These are phyloP conservation scores for Curvularia lunata DNA, from an alignment of 2,329 filamentous ascomycete species.

Conservation along the genomic window DNA sequence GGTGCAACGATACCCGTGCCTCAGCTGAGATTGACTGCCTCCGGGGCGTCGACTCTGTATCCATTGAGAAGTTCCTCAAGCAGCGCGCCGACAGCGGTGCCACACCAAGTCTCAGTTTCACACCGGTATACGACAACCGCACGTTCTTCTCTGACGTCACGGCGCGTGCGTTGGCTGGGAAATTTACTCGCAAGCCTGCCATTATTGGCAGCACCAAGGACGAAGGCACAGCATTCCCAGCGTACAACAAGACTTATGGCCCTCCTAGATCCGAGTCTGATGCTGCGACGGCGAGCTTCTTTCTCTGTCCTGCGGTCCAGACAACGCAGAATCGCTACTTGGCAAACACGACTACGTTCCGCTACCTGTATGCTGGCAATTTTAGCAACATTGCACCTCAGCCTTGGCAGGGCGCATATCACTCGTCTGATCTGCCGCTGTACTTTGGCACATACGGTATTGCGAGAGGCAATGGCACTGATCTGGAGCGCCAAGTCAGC, in stretches of 20 bases:
- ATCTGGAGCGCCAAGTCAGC: constrained; percentile 42
- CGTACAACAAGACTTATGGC: constrained; percentile 41
- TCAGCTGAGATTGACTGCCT: constrained; percentile 48
- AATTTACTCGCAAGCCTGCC: constrained; percentile 42
- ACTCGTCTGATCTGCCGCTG: constrained; percentile 44
- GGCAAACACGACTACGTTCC: constrained; percentile 40
- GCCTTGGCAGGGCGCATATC: constrained; percentile 48
- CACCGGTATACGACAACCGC: constrained; percentile 38
- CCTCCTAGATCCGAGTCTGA: constrained; percentile 30
- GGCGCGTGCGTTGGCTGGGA: constrained; percentile 34
- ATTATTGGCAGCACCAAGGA: constrained; percentile 46
- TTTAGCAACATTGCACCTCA: constrained; percentile 45
- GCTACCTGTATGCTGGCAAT: constrained; percentile 49
- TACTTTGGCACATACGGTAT: constrained; percentile 47
- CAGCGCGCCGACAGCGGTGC: constrained; percentile 34
- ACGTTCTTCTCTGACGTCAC: constrained; percentile 48
- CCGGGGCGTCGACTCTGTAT: constrained; percentile 35
- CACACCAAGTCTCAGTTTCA: constrained; percentile 36
- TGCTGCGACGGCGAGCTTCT: constrained; percentile 27
- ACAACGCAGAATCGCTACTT: constrained; percentile 36
- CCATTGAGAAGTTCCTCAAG: constrained; percentile 45
- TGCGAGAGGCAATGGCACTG: constrained; percentile 32
- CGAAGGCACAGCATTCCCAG: constrained; percentile 44
- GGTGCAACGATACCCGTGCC: constrained; percentile 35
- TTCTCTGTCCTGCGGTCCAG: constrained; percentile 42